Evolutionary conservation across 2,329 filamentous ascomycete genomes (phyloP).

Genomic region (Fonsecaea pedrosoi): DNA sequence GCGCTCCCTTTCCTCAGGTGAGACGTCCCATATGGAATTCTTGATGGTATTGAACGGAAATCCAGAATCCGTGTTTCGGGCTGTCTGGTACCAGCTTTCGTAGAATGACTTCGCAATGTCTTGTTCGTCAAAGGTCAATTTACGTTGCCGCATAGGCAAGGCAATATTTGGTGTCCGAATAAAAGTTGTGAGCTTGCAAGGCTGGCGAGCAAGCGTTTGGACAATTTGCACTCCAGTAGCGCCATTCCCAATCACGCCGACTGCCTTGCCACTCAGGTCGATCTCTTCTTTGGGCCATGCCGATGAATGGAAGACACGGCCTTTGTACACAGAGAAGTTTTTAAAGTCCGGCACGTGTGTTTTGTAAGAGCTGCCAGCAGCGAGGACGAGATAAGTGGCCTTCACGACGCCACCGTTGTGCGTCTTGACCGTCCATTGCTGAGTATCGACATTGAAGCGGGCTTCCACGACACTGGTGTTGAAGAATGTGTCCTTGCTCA

Average conservation of each 20-base stretch:
- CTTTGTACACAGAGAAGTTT: constrained; percentile 65
- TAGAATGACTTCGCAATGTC: constrained; percentile 56
- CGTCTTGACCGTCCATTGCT: constrained; percentile 51
- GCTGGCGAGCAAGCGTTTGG: constrained; percentile 64
- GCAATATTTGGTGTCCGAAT: constrained; percentile 71
- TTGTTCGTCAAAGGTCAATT: constrained; percentile 57
- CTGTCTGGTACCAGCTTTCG: constrained; percentile 61
- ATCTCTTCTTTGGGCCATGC: constrained; percentile 64
- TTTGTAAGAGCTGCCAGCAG: constrained; percentile 48
- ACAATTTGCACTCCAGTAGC: constrained; percentile 69
- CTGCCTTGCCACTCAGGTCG: constrained; percentile 63
- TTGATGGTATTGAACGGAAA: constrained; percentile 64
- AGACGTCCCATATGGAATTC: constrained; percentile 44
- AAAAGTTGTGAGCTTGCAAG: constrained; percentile 58
- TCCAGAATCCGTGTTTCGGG: constrained; percentile 61
- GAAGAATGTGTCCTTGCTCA: constrained; percentile 48
- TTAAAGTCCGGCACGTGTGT: constrained; percentile 66
- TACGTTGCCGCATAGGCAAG: constrained; percentile 64
- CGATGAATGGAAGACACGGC: constrained; percentile 64
- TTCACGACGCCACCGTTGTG: constrained; percentile 43
- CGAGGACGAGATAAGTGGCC: constrained; percentile 33
- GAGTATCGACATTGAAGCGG: constrained; percentile 43
- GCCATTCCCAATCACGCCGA: constrained; percentile 69
- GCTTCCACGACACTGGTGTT: constrained; percentile 47
- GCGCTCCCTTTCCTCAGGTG: constrained; percentile 46